Conservation (phyloP, 345 rosid species). For the Corymbia maculata region DNA sequence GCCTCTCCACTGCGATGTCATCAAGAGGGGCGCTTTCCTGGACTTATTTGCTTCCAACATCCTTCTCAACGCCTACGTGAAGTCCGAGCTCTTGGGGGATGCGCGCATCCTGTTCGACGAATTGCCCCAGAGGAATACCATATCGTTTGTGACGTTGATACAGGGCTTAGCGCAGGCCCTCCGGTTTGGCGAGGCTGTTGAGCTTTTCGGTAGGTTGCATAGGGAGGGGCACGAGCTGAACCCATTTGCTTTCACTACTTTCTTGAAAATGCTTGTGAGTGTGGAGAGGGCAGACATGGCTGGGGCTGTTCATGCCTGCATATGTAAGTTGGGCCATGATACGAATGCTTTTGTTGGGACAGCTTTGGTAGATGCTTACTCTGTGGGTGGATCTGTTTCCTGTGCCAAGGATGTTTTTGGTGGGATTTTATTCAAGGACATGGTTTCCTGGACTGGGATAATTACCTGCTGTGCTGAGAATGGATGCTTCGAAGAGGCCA, state of each 20-base stretch:
- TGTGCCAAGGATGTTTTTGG: conserved; percentile 51
- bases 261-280: conserved; percentile 50
- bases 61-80: conserved; percentile 45
- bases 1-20: conserved; percentile 42
- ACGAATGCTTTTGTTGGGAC: conserved; percentile 69
- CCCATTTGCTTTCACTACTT: conserved; percentile 60
- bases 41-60: conserved; percentile 63
- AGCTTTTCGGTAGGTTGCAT: conserved; percentile 39
- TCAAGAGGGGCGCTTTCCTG: conserved; percentile 61
- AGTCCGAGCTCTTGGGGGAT: conserved; percentile 14
- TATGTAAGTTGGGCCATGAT: conserved; percentile 60
- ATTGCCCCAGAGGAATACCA: conserved; percentile 55
- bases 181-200: conserved; percentile 27
- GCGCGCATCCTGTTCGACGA: conserved; percentile 59
- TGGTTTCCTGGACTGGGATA: conserved; percentile 88
- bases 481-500: conserved; percentile 38
- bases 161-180: conserved; percentile 26
- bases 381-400: conserved; percentile 41
- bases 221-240: conserved; percentile 74
- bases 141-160: conserved; percentile 56
- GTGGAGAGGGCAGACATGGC: conserved; percentile 39
- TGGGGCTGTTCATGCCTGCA: conserved; percentile 47
- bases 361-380: conserved; percentile 63
- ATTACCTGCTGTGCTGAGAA: conserved; percentile 67
- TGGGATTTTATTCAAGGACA: conserved; percentile 50